phyloP scores from a whole-genome alignment of 1,284 basidiomycete species.

The Pseudozyma thailandica region DNA sequence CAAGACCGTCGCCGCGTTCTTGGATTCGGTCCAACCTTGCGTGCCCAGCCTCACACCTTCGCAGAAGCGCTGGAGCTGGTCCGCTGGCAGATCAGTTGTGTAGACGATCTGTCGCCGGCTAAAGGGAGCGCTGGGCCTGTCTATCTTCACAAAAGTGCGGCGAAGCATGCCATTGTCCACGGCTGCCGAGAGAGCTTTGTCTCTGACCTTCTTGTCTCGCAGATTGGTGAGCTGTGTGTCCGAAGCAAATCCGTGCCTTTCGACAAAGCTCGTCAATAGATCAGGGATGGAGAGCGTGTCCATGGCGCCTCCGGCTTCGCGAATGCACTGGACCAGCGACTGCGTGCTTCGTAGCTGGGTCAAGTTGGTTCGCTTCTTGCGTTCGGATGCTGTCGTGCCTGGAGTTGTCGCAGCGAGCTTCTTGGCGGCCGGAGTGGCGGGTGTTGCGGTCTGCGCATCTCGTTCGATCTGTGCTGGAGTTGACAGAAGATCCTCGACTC shows the following conservation, averaged over 20 bases:
- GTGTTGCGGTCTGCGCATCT: background rate
- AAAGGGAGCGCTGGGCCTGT: slow-evolving; percentile 6
- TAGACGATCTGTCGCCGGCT: slow-evolving; percentile 44
- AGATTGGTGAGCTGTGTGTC: slow-evolving; percentile 38
- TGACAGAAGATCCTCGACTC: slow-evolving; percentile 21
- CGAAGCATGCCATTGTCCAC: slow-evolving; percentile 33
- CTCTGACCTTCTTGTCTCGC: slow-evolving; percentile 38
- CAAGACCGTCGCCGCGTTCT: slow-evolving; percentile 12
- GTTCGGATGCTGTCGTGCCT: slow-evolving; percentile 25
- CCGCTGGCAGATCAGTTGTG: slow-evolving; percentile 24
- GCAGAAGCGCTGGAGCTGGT: slow-evolving; percentile 32
- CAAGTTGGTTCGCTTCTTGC: slow-evolving; percentile 34
- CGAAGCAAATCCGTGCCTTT: slow-evolving; percentile 30
- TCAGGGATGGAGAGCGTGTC: slow-evolving; percentile 36
- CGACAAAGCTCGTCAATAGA: slow-evolving; percentile 32
- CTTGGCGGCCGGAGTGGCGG: slow-evolving; percentile 17
- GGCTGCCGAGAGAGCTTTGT: slow-evolving; percentile 27
- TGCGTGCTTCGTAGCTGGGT: slow-evolving; percentile 33
- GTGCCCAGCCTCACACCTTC: slow-evolving; percentile 26
- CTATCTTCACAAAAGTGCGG: slow-evolving; percentile 36
- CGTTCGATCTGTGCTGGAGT: slow-evolving; percentile 6
- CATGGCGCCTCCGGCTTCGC: slow-evolving; percentile 39
- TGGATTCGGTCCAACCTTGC: slow-evolving; percentile 27
- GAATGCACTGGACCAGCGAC: slow-evolving; percentile 41
- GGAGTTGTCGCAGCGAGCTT: slow-evolving; percentile 5